These are phyloP conservation scores for Blastobotrys serpentis DNA, from an alignment of 1,139 yeast genomes.

Conservation along the genomic window DNA sequence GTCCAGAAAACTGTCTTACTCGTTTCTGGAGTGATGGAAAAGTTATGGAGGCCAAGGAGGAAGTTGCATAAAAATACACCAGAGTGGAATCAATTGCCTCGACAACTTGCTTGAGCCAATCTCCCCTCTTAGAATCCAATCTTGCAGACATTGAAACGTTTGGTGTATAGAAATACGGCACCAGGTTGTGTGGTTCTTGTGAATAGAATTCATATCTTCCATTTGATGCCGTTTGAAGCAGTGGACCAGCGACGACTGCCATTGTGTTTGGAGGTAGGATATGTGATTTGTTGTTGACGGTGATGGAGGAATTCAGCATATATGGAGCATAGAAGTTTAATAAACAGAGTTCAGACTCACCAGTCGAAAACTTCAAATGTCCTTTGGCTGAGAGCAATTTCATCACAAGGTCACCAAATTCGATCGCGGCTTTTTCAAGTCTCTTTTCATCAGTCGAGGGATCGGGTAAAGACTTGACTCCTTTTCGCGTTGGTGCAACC, in stretches of 20 bases:
- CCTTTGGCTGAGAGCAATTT: background rate
- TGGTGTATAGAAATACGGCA: background rate
- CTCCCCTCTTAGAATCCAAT: background rate
- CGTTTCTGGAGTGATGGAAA: constrained; percentile 23
- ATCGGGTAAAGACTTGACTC: background rate
- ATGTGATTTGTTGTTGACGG: background rate
- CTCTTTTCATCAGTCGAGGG: background rate
- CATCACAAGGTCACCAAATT: constrained; percentile 2
- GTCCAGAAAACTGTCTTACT: constrained; percentile 26
- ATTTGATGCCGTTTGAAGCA: background rate
- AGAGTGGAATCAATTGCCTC: constrained; percentile 28
- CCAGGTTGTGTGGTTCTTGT: background rate
- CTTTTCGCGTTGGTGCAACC: background rate
- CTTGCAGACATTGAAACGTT: background rate
- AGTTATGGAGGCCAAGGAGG: constrained; percentile 21
- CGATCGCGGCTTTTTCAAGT: constrained; percentile 4
- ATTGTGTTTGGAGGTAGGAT: background rate
- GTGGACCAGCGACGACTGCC: constrained; percentile 3
- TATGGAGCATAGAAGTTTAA: constrained; percentile 2
- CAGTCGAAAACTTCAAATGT: background rate
- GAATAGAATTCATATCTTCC: background rate
- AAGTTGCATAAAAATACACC: constrained; percentile 27
- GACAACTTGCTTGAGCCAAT: constrained; percentile 17
- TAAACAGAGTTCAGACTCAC: background rate
- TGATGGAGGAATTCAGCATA: background rate